Evolutionary conservation across 768 basidiomycete species (phyloP), one percentile per base, ranked within the genome.

Genomic region (Hysterangium stoloniferum): DNA sequence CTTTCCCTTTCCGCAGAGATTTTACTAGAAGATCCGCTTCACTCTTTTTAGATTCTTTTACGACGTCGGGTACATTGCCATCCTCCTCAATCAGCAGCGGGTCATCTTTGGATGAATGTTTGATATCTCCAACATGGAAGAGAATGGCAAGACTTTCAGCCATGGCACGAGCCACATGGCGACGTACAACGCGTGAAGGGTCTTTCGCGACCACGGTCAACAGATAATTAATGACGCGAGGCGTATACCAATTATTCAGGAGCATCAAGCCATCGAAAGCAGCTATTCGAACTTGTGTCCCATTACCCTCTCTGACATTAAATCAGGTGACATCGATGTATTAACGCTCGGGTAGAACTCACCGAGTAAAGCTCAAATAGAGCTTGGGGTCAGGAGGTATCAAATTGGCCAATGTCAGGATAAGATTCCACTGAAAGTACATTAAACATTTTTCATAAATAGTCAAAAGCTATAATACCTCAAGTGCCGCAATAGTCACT

Each of bases 331-430:
- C 28, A 8, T 11, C 17, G 31, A 1, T 17, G 20, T 37, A 29
- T 5, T 28, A 29, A 7, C 4, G 17, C 42, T 25, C 15, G 13
- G 34, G 54, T 24, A 31, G 56, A 37, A 64, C 79, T 42, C 56
- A 92, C 92, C 94, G 77, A 34, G 94, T 95, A 57, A 93, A 79
- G 1, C 87, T 82, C 59, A 98, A 85, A 68, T 93, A 94, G 12
- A 82, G 69, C 51, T 77, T 75, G 25, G 82, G 74, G 55, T 90
- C 86, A 51, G 79, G 83, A 9, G 89, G 82, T 49, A 91, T 75
- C 25, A 93, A 73, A 59, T 82, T 81, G 1, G 87, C 85, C 33
- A 86, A 68, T 54, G 80, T 84, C 54, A 92, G 70, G 47, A 88
- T 72, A 63, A 89, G 73, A 60, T 89, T 79, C 61, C 89, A 94